A percentile compares a stretch with the other conserved stretches of the same genome.
Conservation (phyloP, 805 yeast species). For the Barnettozyma wickerhamii region DNA sequence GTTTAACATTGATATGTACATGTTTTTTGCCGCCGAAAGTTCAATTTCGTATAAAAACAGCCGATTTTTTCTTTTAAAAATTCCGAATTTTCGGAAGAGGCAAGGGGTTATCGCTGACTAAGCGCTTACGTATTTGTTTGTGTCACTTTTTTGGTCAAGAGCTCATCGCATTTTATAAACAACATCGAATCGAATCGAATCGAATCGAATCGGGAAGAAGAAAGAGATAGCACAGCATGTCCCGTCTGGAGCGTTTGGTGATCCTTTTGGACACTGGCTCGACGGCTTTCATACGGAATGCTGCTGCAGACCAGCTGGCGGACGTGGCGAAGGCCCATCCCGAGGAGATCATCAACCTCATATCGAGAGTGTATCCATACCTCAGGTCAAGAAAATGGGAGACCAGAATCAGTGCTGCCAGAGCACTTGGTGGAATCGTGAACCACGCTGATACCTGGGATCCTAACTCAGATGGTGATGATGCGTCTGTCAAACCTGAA, state of each 20-base stretch:
- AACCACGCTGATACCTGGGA: slow-evolving; percentile 78
- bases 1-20: too few species aligned
- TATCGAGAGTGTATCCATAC: slow-evolving; percentile 90
- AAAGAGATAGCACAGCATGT: slow-evolving; percentile 19
- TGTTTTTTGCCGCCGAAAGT: slow-evolving; percentile 3
- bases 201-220: not conserved
- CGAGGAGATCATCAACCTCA: slow-evolving; percentile 76
- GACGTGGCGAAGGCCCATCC: slow-evolving; percentile 94
- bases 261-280: slow-evolving; percentile 84
- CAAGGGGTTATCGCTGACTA: slow-evolving; percentile 1
- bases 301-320: slow-evolving; percentile 96
- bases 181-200: not conserved
- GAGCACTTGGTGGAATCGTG: slow-evolving; percentile 92
- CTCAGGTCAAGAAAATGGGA: slow-evolving; percentile 88
- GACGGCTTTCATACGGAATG: slow-evolving; percentile 85
- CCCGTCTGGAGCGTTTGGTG: slow-evolving; percentile 42
- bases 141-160: not conserved
- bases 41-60: slow-evolving; percentile 10
- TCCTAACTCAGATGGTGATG: slow-evolving; percentile 45
- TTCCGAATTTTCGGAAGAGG: not conserved
- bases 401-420: slow-evolving; percentile 89
- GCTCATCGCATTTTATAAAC: not conserved
- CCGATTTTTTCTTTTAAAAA: slow-evolving; percentile 3
- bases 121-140: slow-evolving; percentile 1
- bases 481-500: slow-evolving; percentile 13